A percentile compares a stretch with the other conserved stretches of the same genome.
Evolutionary conservation across 768 basidiomycete species (phyloP).

Genomic region (Tulasnella sp.): DNA sequence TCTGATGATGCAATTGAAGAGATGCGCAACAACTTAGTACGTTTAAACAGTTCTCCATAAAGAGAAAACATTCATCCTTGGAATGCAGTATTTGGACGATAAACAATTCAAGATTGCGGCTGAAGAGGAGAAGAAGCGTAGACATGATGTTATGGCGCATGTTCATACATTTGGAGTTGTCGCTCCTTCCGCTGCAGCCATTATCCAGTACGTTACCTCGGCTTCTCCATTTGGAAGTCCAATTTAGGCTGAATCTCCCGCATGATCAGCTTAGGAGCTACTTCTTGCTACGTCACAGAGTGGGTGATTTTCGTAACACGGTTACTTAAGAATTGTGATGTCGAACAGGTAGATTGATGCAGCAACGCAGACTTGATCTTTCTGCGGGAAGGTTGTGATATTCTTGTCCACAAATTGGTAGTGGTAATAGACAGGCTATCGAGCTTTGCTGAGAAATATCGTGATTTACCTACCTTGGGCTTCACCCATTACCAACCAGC

Average conservation of each 20-base stretch:
- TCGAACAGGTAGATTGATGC: slow-evolving; percentile 6
- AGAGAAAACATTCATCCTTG: not conserved
- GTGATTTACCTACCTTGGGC: slow-evolving; percentile 82
- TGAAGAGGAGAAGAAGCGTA: slow-evolving; percentile 87
- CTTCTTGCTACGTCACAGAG: slow-evolving; percentile 99
- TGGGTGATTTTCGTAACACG: slow-evolving; percentile 31
- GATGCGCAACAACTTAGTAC: slow-evolving; percentile 85
- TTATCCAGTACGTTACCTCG: slow-evolving; percentile 62
- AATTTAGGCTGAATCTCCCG: not conserved
- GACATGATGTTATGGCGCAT: slow-evolving; percentile 99
- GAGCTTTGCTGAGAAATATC: slow-evolving; percentile 70
- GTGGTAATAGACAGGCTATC: slow-evolving; percentile 82
- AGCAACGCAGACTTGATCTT: slow-evolving; percentile 99
- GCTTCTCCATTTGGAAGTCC: not conserved
- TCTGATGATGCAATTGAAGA: slow-evolving; percentile 82
- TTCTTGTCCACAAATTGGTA: slow-evolving; percentile 78
- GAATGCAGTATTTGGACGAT: slow-evolving; percentile 55
- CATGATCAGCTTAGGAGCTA: slow-evolving; percentile 65
- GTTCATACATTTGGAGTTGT: slow-evolving; percentile 93
- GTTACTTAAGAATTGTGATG: not conserved
- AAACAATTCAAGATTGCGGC: slow-evolving; percentile 89
- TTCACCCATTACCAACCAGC: slow-evolving; percentile 99
- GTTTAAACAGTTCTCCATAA: slow-evolving; percentile 19
- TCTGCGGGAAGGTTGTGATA: slow-evolving; percentile 70
- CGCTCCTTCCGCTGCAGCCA: slow-evolving; percentile 88